Percentiles rank a stretch among this genome's conserved stretches.
These are phyloP conservation scores for Aspergillus japonicus DNA, from an alignment of 2,329 filamentous ascomycete species.

Conservation along the genomic window DNA sequence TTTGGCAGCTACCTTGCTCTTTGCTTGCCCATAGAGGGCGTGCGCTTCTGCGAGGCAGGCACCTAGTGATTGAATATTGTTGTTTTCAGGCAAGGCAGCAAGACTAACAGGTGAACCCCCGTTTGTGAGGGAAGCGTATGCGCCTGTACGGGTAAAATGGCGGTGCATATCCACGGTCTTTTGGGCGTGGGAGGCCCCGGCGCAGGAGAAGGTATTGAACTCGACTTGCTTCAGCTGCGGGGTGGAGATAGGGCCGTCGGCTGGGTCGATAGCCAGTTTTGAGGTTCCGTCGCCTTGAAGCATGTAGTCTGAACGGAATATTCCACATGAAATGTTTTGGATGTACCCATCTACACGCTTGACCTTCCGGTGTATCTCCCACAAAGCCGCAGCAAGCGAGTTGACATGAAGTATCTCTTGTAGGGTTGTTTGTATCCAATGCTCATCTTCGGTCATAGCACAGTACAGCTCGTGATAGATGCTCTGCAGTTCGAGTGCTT, in stretches of 20 bases:
- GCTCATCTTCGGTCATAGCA: conserved; percentile 40
- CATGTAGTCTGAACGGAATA: conserved; percentile 50
- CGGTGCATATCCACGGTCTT: conserved; percentile 45
- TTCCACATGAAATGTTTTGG: conserved; percentile 37
- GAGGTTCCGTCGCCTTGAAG: conserved; percentile 26
- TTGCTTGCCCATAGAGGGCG: conserved; percentile 29
- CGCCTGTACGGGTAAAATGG: conserved; percentile 26
- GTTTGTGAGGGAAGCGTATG: conserved; percentile 20
- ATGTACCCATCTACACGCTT: conserved; percentile 26
- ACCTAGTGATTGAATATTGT: conserved; percentile 33
- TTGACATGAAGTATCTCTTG: conserved; percentile 25
- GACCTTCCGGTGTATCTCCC: conserved; percentile 37
- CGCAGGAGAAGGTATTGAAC: conserved; percentile 47
- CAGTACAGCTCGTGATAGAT: conserved; percentile 55
- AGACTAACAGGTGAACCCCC: conserved; percentile 4
- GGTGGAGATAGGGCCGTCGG: background rate
- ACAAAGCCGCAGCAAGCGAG: conserved; percentile 34
- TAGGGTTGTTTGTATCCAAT: conserved; percentile 37
- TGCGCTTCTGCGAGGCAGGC: conserved; percentile 36
- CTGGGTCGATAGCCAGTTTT: background rate
- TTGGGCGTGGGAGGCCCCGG: conserved; percentile 43
- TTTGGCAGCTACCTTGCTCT: conserved; percentile 8
- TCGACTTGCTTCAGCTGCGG: conserved; percentile 46
- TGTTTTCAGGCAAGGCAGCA: conserved; percentile 31
- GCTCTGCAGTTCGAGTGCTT: conserved; percentile 59